These are phyloP conservation scores for Hypsizygus marmoreus DNA, from an alignment of 768 basidiomycete species.

Conservation along the genomic window DNA sequence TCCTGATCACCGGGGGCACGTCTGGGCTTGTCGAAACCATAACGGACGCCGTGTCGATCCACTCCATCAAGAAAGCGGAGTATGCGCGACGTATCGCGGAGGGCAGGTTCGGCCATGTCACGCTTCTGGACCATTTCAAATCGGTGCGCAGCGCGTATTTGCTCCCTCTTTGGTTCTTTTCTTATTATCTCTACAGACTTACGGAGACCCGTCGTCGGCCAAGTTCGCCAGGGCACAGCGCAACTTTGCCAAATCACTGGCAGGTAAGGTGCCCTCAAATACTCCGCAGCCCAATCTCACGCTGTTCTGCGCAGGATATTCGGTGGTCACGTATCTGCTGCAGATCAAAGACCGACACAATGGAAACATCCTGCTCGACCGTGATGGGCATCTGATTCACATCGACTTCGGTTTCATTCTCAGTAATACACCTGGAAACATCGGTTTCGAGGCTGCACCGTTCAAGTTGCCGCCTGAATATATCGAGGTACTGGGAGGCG, in stretches of 20 bases:
- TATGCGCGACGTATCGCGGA: constrained; percentile 86
- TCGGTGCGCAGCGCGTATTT: constrained; percentile 54
- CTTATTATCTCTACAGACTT: constrained; percentile 56
- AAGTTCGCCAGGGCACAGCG: constrained; percentile 89
- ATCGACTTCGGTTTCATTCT: constrained; percentile 99
- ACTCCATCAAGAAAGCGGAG: constrained; percentile 99
- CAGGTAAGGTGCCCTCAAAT: no score
- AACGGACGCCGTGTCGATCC: constrained; percentile 96
- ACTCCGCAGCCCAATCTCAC: no score
- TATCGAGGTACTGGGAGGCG: constrained; percentile 91
- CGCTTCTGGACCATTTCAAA: constrained; percentile 89
- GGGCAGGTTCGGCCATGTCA: constrained; percentile 84
- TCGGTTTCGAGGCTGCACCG: constrained; percentile 98
- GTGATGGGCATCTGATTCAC: constrained; percentile 92
- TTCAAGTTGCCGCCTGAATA: constrained; percentile 97
- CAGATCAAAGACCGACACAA: constrained; percentile 99
- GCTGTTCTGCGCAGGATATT: constrained; percentile 68
- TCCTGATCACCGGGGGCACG: constrained; percentile 88
- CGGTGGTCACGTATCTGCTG: constrained; percentile 91
- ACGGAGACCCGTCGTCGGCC: constrained; percentile 84
- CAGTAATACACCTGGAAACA: constrained; percentile 94
- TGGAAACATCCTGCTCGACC: constrained; percentile 95
- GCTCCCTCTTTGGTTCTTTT: background rate
- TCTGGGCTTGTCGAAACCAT: constrained; percentile 98
- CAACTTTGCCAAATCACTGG: constrained; percentile 92